Conservation (phyloP, 306 rosid genomes). For the Cucumis sativus region Cucumber_9930_V3 NC_026656.2:22572501-22573000, state of each 20-base stretch:
- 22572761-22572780: not conserved
- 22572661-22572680: too few species aligned
- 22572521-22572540: too few species aligned
- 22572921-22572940: not conserved
- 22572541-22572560: too few species aligned
- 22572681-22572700: not conserved
- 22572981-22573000: not conserved
- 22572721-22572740: not conserved
- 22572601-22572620: too few species aligned
- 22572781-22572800: slow-evolving; percentile 1
- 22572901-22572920: not conserved
- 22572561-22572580: too few species aligned
- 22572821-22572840: not conserved
- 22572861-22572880: not conserved
- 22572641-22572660: too few species aligned
- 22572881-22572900: not conserved
- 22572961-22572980: slow-evolving; percentile 1
- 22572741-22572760: not conserved
- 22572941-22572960: not conserved
- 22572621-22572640: not conserved
- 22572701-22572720: not conserved
- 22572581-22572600: too few species aligned
- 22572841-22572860: not conserved
- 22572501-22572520: too few species aligned
- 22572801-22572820: not conserved